Base-by-base conservation (phyloP, 2,329 filamentous ascomycete species). In the Metarhizium brunneum region DNA sequence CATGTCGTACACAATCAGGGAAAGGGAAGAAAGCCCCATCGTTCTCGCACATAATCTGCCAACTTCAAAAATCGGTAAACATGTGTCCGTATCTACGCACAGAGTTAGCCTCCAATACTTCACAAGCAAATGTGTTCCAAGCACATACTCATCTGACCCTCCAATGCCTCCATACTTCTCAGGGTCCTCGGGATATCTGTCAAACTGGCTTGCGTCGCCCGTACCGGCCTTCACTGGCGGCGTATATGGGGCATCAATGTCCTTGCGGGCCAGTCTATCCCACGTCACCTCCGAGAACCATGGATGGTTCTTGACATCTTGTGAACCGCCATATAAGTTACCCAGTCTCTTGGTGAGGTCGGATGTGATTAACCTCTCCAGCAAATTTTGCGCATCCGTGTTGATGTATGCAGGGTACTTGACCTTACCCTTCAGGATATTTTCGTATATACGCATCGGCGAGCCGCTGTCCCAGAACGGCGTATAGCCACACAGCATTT, bases 391-490 rank as follows among this genome's bases (percentile, higher is more conserved):
- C 0, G 94, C 94, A 68, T 97, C 94, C 1, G 88, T 85, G 68
- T 97, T 90, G 65, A 99, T 89, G 70, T 97, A 99, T 6, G 89
- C 87, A 54, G 94, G 94, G 70, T 97, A 99, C 75, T 96, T 97
- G 72, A 99, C 89, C 65, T 88, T 87, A 58, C 92, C 94, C 67
- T 91, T 92, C 61, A 99, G 82, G 66, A 99, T 99, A 71, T 99
- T 99, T 76, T 99, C 94, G 75, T 99, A 99, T 67, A 99, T 99
- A 75, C 96, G 96, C 84, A 99, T 95, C 2, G 94, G 92, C 48
- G 90, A 96, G 55, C 92, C 94, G 65, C 89, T 90, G 71, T 99
- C 94, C 92, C 94, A 99, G 77, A 99, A 99, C 5, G 94, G 94
- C 5, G 94, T 99, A 73, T 96, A 99, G 32, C 94, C 94, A 69